Evolutionary conservation across 768 basidiomycete genomes (phyloP).

Genomic region (Rhodotorula babjevae): DNA sequence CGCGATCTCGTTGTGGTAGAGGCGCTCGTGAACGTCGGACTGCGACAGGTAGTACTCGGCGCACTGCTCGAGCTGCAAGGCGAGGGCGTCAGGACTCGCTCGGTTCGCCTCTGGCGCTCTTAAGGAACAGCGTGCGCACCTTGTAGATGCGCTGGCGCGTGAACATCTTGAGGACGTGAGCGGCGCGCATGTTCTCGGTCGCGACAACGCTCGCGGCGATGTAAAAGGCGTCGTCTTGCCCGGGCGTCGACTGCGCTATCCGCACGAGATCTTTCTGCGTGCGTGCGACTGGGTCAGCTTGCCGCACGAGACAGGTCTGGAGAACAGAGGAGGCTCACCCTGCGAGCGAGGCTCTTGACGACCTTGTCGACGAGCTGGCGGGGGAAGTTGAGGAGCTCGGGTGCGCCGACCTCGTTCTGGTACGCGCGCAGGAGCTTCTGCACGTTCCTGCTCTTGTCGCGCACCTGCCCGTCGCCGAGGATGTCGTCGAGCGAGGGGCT

Average conservation of each 20-base stretch:
- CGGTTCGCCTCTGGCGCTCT: no score
- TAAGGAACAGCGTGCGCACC: not conserved
- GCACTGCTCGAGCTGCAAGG: conserved; percentile 32
- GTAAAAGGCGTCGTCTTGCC: conserved; percentile 28
- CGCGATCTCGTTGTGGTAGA: conserved; percentile 25
- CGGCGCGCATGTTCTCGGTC: conserved; percentile 34
- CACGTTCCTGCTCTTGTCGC: conserved; percentile 26
- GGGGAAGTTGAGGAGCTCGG: conserved; percentile 35
- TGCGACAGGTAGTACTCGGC: conserved; percentile 29
- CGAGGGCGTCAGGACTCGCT: not conserved
- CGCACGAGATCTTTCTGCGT: conserved; percentile 32
- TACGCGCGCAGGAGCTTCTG: conserved; percentile 37
- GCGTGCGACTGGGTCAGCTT: not conserved
- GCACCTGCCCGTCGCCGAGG: not conserved
- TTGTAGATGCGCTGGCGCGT: conserved; percentile 33
- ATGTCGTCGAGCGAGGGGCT: conserved; percentile 29
- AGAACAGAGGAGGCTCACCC: conserved; percentile 13
- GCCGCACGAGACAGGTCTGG: fast-evolving
- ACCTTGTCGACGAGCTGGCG: conserved; percentile 28
- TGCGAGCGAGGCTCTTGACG: conserved; percentile 25
- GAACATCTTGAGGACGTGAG: conserved; percentile 34
- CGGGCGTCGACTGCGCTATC: conserved; percentile 3
- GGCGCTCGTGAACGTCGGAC: conserved; percentile 11
- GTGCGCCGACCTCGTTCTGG: conserved; percentile 39
- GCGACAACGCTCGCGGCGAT: conserved; percentile 18